Evolutionary conservation across 2,329 filamentous ascomycete genomes (phyloP).

Genomic region (Aspergillus terreus): DNA sequence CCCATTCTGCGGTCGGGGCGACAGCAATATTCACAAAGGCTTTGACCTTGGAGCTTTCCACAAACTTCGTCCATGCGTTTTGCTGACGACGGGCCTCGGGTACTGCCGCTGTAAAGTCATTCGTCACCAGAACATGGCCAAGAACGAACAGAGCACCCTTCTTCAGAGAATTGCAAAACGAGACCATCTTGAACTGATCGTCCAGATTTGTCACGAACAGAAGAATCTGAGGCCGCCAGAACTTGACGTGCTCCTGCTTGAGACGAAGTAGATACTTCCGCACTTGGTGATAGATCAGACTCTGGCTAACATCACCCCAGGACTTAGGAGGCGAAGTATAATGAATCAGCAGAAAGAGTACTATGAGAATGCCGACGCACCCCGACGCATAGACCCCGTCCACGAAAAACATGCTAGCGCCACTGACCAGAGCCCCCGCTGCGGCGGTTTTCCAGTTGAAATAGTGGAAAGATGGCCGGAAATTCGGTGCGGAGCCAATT

Average conservation of each 20-base stretch:
- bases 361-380: conserved; percentile 67
- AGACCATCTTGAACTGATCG: conserved; percentile 77
- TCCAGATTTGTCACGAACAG: conserved; percentile 78
- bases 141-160: conserved; percentile 82
- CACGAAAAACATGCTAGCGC: conserved; percentile 84
- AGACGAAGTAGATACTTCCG: conserved; percentile 82
- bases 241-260: conserved; percentile 85
- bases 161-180: conserved; percentile 88
- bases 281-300: conserved; percentile 83
- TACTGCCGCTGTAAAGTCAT: conserved; percentile 74
- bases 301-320: conserved; percentile 88
- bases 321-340: conserved; percentile 80
- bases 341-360: conserved; percentile 81
- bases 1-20: conserved; percentile 79
- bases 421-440: conserved; percentile 69
- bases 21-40: conserved; percentile 85
- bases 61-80: conserved; percentile 78
- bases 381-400: conserved; percentile 75
- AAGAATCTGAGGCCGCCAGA: conserved; percentile 86
- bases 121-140: conserved; percentile 81
- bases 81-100: conserved; percentile 79
- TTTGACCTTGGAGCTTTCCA: conserved; percentile 81
- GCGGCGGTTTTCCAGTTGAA: conserved; percentile 84
- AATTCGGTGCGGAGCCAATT: conserved; percentile 83
- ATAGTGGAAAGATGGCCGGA: conserved; percentile 81